phyloP scores from a whole-genome alignment of 352 stramenopile genomes.

The Globisporangium viniferum region DNA sequence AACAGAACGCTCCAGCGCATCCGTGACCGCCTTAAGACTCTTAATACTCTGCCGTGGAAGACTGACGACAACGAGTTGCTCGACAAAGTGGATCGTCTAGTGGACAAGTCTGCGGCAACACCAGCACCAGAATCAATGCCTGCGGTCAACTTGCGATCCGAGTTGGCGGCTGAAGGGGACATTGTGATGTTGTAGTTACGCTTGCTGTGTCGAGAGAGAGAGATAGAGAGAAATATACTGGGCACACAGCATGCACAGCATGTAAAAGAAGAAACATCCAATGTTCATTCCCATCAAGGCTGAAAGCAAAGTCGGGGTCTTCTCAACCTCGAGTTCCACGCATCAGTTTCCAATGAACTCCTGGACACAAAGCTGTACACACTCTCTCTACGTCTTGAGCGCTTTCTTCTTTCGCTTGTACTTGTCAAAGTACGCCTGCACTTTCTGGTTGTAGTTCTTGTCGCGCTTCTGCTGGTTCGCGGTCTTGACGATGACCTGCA shows the following conservation, averaged over 20 bases:
- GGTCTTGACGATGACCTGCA: slow-evolving; percentile 98
- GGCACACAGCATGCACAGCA: neutral
- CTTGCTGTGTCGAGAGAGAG: neutral
- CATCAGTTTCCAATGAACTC: no score
- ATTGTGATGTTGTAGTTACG: slow-evolving; percentile 6
- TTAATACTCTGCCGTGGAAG: slow-evolving; percentile 51
- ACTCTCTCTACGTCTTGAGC: slow-evolving; percentile 70
- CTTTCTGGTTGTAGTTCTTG: slow-evolving; percentile 96
- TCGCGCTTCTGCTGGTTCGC: slow-evolving; percentile 97
- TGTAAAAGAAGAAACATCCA: neutral
- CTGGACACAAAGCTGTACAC: neutral
- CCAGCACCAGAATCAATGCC: neutral
- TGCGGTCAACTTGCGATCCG: neutral
- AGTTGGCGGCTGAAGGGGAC: slow-evolving; percentile 15
- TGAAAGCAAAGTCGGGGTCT: neutral
- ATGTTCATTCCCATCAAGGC: neutral
- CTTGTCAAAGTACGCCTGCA: slow-evolving; percentile 96
- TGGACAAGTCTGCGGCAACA: neutral
- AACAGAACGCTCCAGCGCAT: slow-evolving; percentile 59
- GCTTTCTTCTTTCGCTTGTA: slow-evolving; percentile 95
- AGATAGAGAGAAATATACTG: neutral
- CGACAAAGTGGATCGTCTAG: slow-evolving; percentile 20
- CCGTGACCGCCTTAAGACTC: slow-evolving; percentile 47
- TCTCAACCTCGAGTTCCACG: neutral
- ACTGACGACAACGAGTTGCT: slow-evolving; percentile 52